A percentile compares a stretch with the other conserved stretches of the same genome.
Conservation (phyloP, 2,329 filamentous ascomycete species). For the Colletotrichum sp. region DNA sequence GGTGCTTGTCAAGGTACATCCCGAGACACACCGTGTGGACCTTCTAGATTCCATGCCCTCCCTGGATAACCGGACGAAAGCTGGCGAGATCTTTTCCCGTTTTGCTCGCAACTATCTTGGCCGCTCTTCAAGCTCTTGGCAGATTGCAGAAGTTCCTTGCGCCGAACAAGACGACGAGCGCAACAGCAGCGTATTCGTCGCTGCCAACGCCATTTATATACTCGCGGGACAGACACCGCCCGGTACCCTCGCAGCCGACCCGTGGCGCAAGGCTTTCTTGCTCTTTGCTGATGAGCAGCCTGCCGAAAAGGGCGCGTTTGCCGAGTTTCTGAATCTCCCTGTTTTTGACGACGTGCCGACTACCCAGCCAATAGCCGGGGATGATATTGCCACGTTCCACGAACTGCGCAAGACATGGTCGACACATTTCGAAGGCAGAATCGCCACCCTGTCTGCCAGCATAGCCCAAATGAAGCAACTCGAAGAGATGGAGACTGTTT, state of each 20-base stretch:
- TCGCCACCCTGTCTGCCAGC: background rate
- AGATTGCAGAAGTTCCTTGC: background rate
- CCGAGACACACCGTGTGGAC: background rate
- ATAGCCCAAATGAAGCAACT: background rate
- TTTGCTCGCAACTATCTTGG: background rate
- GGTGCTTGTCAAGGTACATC: background rate
- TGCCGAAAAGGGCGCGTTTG: background rate
- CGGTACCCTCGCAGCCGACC: background rate
- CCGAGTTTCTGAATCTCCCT: background rate
- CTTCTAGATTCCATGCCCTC: background rate
- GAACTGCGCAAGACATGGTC: background rate
- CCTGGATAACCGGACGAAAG: background rate
- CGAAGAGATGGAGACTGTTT: background rate
- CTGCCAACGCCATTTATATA: background rate
- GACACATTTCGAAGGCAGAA: background rate
- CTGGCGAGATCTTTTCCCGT: background rate
- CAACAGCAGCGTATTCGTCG: background rate
- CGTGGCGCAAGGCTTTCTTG: background rate
- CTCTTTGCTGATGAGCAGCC: background rate
- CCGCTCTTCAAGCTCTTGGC: background rate
- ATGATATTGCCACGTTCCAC: background rate
- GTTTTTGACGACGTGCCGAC: background rate
- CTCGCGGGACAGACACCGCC: background rate
- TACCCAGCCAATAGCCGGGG: background rate
- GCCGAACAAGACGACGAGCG: background rate